Evolutionary conservation across 2,329 filamentous ascomycete genomes (phyloP), one percentile per base, ranked within the genome.

Genomic region (Mycosphaerella sp.): DNA sequence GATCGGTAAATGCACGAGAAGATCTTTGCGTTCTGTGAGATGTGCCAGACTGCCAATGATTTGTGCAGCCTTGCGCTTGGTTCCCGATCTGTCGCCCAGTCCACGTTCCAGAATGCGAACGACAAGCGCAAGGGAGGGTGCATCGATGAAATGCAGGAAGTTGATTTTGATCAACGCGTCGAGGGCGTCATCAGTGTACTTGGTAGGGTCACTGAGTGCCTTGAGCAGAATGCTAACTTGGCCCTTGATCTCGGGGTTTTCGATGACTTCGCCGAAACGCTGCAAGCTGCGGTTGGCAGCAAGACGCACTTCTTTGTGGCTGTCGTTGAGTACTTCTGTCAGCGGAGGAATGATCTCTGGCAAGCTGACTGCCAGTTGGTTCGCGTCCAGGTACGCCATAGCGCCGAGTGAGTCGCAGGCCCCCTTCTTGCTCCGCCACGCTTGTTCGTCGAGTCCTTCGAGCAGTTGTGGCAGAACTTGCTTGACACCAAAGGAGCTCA

Each of bases 341-440:
- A 98, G 78, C 12, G 95, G 92, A 26, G 95, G 93, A 62, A 98
- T 98, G 63, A 98, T 98, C 53, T 95, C 91, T 2, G 93, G 93
- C 65, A 98, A 76, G 69, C 91, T 97, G 63, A 86, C 80, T 1
- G 93, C 90, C 14, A 98, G 80, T 70, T 98, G 93, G 61, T 96
- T 87, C 6, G 95, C 92, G 69, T 97, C 93, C 32, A 98, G 81
- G 69, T 98, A 98, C 4, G 93, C 95, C 93, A 98, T 98, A 59
- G 93, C 93, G 69, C 93, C 93, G 11, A 98, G 80, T 26, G 95
- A 84, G 69, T 98, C 93, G 68, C 93, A 98, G 51, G 93, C 93
- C 63, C 95, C 93, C 75, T 95, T 95, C 74, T 98, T 97, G 74
- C 90, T 97, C 66, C 93, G 86, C 93, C 93, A 98, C 70, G 97